Base-by-base conservation (phyloP, 2,329 filamentous ascomycete species). In the Lasiodiplodia theobromae region DNA sequence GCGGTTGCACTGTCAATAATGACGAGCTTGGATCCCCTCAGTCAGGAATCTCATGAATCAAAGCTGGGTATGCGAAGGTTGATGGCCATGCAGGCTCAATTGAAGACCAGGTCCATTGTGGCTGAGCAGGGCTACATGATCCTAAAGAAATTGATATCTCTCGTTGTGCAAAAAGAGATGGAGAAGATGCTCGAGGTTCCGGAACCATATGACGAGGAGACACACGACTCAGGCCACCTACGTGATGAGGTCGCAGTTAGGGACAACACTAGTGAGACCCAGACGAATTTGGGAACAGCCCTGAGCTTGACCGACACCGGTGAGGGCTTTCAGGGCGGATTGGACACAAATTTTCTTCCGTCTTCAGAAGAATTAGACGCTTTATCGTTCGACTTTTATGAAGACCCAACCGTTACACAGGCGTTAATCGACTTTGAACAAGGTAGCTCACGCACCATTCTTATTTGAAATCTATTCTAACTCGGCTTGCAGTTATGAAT, bases 181-280 rank as follows among this genome's bases (percentile, higher is more conserved):
- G 38, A 63, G 40, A 63, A 63, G 25, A 63, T 49, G 40, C n/a
- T 63, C 16, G 40, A 63, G 23, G 34, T 49, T n/a, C 40, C 8
- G 1, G 38, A 63, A 10, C 31, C 7, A 10, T 2, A 34, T 34
- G 8, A 34, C 31, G 31, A 34, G 31, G 7, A 7, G 8, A 7
- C 8, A 34, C 31, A 34, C 7, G 31, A 34, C 2, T 34, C 31
- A 34, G 8, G 8, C 8, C 31, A 10, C 31, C 31, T 10, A 10
- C 31, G 31, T 34, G 8, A 34, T 34, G 31, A 34, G 31, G 7
- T 34, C 31, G 31, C 31, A 10, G 31, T 3, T 34, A 1, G 31
- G 31, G 31, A 34, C 7, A 34, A 10, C 31, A 34, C 6, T 7
- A 34, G 31, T 34, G 31, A 34, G 31, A 34, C 31, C 8, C 31